Evolutionary conservation across 2,329 filamentous ascomycete species (phyloP).

Genomic region (Tolypocladium endophyticum): DNA sequence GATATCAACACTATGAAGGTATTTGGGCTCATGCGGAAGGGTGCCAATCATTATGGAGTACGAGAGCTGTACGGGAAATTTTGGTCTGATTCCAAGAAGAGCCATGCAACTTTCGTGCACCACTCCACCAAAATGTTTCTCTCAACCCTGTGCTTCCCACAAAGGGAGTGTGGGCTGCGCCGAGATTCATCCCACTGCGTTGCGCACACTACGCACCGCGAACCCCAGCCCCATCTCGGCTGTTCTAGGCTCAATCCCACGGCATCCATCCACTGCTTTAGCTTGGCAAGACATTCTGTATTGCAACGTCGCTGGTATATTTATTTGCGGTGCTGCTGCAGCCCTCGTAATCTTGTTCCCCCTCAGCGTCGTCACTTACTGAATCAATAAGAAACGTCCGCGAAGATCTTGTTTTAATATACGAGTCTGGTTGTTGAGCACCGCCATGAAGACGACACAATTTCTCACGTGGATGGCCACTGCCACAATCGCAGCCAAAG

Average conservation of each 20-base stretch:
- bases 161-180: background rate
- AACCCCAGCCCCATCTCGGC: background rate
- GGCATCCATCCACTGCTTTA: background rate
- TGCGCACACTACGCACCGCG: background rate
- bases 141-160: background rate
- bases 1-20: background rate
- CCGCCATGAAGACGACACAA: background rate
- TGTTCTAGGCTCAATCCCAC: background rate
- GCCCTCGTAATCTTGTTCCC: background rate
- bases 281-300: background rate
- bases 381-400: background rate
- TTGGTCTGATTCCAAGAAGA: background rate
- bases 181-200: background rate
- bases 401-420: background rate
- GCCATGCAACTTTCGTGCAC: background rate
- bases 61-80: background rate
- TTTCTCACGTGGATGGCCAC: background rate
- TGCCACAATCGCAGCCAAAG: background rate
- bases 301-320: background rate
- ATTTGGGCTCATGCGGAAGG: background rate
- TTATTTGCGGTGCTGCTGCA: background rate
- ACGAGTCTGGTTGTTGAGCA: background rate
- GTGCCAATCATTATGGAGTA: background rate
- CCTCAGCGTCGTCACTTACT: background rate
- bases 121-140: background rate